A percentile compares a stretch with the other conserved stretches of the same genome.
Evolutionary conservation across 2,329 filamentous ascomycete species (phyloP).

Genomic region (Fusarium irregulare): DNA sequence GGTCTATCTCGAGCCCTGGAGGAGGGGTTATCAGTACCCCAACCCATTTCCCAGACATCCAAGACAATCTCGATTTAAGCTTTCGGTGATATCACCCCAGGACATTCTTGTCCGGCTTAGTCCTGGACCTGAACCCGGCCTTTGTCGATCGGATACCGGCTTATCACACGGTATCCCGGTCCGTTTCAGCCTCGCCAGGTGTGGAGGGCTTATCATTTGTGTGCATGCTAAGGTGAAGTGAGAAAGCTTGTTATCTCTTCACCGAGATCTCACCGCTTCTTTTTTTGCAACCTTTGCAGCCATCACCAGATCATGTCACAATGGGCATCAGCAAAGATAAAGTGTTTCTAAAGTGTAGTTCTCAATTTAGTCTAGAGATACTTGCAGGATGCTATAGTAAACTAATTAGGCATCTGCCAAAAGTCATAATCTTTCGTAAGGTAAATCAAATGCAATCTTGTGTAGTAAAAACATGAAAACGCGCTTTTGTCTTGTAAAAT

Average conservation of each 20-base stretch:
- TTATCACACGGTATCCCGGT: slow-evolving; percentile 22
- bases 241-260: slow-evolving; percentile 18
- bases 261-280: slow-evolving; percentile 26
- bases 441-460: slow-evolving; percentile 38
- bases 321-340: background rate
- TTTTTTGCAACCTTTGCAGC: background rate
- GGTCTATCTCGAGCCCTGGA: background rate
- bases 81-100: slow-evolving; percentile 22
- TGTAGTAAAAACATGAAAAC: slow-evolving; percentile 25
- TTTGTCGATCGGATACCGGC: slow-evolving; percentile 18
- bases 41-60: background rate
- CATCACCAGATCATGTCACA: slow-evolving; percentile 4
- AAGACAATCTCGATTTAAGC: slow-evolving; percentile 30
- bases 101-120: slow-evolving; percentile 27
- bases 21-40: slow-evolving; percentile 24
- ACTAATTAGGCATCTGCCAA: slow-evolving; percentile 28
- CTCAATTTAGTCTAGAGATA: slow-evolving; percentile 27
- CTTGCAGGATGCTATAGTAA: slow-evolving; percentile 23
- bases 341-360: slow-evolving; percentile 11
- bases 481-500: slow-evolving; percentile 33
- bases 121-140: background rate
- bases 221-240: background rate
- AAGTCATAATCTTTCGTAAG: slow-evolving; percentile 27
- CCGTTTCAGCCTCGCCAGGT: slow-evolving; percentile 22
- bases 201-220: slow-evolving; percentile 14